A percentile compares a stretch with the other conserved stretches of the same genome.
Evolutionary conservation across 345 rosid species (phyloP).

Genomic region (Salix viminalis): DNA sequence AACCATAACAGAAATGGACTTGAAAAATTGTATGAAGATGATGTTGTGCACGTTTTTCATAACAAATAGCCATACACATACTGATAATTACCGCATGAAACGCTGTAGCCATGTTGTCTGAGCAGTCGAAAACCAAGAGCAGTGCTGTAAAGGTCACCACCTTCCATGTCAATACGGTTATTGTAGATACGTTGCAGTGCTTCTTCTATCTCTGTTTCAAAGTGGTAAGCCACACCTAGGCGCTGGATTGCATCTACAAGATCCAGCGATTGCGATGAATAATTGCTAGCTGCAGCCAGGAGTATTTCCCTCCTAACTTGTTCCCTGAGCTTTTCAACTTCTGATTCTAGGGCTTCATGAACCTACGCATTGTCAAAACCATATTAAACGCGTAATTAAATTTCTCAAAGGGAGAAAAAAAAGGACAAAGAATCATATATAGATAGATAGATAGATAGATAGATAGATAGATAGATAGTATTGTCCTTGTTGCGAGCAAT

Average conservation of each 20-base stretch:
- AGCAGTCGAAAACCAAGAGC: slow-evolving; percentile 29
- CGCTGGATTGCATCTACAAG: slow-evolving; percentile 36
- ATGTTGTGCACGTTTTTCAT: too few relatives aligned
- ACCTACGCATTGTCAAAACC: too few relatives aligned
- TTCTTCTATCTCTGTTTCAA: slow-evolving; percentile 33
- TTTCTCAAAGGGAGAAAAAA: too few relatives aligned
- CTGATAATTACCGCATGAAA: not conserved
- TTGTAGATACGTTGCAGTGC: not conserved
- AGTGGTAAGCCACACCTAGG: slow-evolving; percentile 45
- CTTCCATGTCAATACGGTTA: not conserved
- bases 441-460: too few relatives aligned
- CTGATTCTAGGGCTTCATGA: too few relatives aligned
- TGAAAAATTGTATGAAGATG: too few relatives aligned
- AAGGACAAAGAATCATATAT: too few relatives aligned
- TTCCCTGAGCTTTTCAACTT: slow-evolving; percentile 7
- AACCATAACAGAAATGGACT: not conserved
- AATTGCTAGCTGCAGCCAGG: not conserved
- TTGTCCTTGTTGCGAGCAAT: too few relatives aligned
- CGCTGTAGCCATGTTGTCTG: slow-evolving; percentile 19
- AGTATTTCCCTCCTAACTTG: slow-evolving; percentile 19
- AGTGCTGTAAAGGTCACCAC: not conserved
- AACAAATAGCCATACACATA: too few relatives aligned
- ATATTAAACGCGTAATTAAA: too few relatives aligned
- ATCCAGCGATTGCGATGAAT: not conserved
- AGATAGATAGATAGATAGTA: too few relatives aligned